Conservation (phyloP, 768 basidiomycete genomes). For the Tricholoma saponaceum region DNA sequence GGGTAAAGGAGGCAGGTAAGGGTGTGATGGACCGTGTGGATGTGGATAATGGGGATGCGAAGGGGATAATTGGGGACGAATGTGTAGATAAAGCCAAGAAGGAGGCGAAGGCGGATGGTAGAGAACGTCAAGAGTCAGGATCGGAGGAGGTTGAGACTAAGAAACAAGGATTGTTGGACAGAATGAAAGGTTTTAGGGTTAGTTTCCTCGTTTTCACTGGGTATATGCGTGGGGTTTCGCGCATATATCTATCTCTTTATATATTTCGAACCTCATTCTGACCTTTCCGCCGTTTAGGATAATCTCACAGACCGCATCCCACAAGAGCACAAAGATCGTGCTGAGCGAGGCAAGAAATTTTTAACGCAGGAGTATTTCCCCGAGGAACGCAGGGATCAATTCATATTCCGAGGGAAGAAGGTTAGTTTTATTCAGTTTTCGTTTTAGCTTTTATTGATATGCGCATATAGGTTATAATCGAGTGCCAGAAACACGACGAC, state of each 20-base stretch:
- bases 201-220: constrained; percentile 19
- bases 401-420: constrained; percentile 93
- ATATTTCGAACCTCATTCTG: constrained; percentile 4
- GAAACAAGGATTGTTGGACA: constrained; percentile 30
- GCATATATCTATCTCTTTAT: constrained; percentile 20
- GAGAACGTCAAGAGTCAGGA: constrained; percentile 8
- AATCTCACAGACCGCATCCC: constrained; percentile 51
- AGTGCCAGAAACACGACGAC: constrained; percentile 89
- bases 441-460: neutral
- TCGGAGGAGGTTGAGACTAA: constrained; percentile 21
- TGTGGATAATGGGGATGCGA: neutral
- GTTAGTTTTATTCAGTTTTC: constrained; percentile 28
- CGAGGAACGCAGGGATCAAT: constrained; percentile 84
- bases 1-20: neutral
- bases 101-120: constrained; percentile 12
- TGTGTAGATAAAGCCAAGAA: constrained; percentile 5
- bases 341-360: constrained; percentile 61
- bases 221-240: neutral
- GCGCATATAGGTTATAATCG: constrained; percentile 60
- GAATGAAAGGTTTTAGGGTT: constrained; percentile 32
- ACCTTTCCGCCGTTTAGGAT: constrained; percentile 14
- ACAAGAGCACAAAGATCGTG: constrained; percentile 60
- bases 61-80: constrained; percentile 5
- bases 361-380: constrained; percentile 86
- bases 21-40: neutral